Percentiles rank a stretch among this genome's conserved stretches.
Conservation (phyloP, 306 rosid species). For the Hippophae rhamnoides region DNA sequence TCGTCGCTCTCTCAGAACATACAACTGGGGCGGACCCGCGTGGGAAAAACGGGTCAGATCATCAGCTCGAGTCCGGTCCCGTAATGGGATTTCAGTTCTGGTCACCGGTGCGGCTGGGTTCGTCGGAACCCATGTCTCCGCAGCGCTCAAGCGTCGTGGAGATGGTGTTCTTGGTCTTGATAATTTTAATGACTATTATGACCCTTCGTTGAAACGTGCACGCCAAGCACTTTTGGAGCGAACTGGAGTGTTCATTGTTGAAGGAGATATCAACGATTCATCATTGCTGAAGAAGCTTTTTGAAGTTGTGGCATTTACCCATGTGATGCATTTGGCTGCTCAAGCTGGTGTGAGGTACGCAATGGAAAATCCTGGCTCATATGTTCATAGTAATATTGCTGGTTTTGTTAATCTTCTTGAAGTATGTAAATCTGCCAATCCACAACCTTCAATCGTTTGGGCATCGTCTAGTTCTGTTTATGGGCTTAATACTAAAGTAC, state of each 20-base stretch:
- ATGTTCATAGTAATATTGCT: constrained; percentile 93
- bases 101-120: constrained; percentile 94
- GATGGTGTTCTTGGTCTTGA: constrained; percentile 83
- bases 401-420: constrained; percentile 88
- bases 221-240: constrained; percentile 74
- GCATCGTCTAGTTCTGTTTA: constrained; percentile 93
- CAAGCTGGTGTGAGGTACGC: constrained; percentile 99
- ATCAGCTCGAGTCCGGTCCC: constrained; percentile 59
- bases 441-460: constrained; percentile 96
- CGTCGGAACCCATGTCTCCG: constrained; percentile 84
- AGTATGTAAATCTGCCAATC: constrained; percentile 70
- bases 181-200: constrained; percentile 79
- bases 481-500: constrained; percentile 87
- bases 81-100: constrained; percentile 56
- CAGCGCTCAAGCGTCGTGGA: constrained; percentile 83
- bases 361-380: constrained; percentile 90
- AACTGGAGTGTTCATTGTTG: constrained; percentile 74
- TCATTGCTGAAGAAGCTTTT: constrained; percentile 67
- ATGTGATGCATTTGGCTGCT: constrained; percentile 97
- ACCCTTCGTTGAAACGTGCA: constrained; percentile 70
- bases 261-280: constrained; percentile 84
- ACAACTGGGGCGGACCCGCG: constrained; percentile 73
- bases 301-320: constrained; percentile 86
- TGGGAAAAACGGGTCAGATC: constrained; percentile 83
- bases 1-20: constrained; percentile 65